phyloP scores from a whole-genome alignment of 176 grass and related monocot genomes.

The Carex parvula region DNA sequence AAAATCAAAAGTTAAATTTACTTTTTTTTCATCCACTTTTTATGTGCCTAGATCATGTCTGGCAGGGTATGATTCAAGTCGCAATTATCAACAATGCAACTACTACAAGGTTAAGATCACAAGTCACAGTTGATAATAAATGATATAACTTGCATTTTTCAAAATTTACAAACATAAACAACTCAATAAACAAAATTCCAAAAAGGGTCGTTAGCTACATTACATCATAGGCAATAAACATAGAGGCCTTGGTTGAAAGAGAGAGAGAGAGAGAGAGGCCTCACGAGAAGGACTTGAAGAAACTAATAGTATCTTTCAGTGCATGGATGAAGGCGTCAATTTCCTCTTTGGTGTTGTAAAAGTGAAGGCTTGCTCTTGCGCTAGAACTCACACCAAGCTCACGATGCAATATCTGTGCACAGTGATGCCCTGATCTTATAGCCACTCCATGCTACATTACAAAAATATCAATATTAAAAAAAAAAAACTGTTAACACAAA shows the following conservation, averaged over 20 bases:
- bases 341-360: conserved; percentile 91
- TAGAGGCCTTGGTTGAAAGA: neutral
- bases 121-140: neutral
- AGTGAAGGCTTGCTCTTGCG: conserved; percentile 88
- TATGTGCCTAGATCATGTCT: neutral
- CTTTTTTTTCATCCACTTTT: neutral
- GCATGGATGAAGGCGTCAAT: conserved; percentile 65
- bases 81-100: neutral
- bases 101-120: neutral
- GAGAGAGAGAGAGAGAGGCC: neutral
- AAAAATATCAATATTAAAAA: conserved; percentile 15
- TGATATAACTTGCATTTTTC: neutral
- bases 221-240: neutral
- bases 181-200: neutral
- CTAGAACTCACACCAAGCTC: conserved; percentile 63
- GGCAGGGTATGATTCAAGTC: neutral
- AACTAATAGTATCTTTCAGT: conserved; percentile 58
- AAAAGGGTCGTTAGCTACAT: neutral
- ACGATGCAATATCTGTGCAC: conserved; percentile 74
- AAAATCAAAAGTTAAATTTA: neutral
- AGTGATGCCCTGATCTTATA: conserved; percentile 90
- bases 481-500: neutral
- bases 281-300: conserved; percentile 55
- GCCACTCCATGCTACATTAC: conserved; percentile 73
- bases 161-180: conserved; percentile 12